phyloP scores from a whole-genome alignment of 208 protist genomes.

The Trypanosoma scelopori region DNA sequence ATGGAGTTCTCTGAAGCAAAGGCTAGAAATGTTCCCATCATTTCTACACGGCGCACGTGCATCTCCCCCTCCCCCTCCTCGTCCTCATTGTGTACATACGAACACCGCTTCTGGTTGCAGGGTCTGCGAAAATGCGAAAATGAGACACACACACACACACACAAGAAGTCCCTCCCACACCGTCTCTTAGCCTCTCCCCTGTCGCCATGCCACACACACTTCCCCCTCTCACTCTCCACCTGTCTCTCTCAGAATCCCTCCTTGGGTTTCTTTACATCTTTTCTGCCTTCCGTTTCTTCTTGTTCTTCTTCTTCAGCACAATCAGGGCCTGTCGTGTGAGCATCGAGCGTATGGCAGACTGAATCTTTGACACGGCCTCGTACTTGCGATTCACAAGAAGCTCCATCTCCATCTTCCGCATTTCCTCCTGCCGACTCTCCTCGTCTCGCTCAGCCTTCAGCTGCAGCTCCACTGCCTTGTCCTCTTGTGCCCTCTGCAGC shows the following conservation, averaged over 20 bases:
- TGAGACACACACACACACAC: not conserved
- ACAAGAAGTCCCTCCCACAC: not conserved
- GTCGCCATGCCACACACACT: too few species aligned
- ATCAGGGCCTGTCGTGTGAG: conserved; percentile 70
- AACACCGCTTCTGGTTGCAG: not conserved
- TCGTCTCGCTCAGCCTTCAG: conserved; percentile 54
- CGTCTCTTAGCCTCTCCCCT: not conserved
- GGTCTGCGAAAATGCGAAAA: not conserved
- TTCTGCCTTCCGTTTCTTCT: conserved; percentile 49
- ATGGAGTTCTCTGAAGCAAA: too few species aligned
- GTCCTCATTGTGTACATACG: conserved; percentile 11
- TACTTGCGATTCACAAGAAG: conserved; percentile 52
- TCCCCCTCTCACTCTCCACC: too few species aligned
- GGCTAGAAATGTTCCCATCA: not conserved
- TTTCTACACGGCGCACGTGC: not conserved
- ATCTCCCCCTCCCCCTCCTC: not conserved
- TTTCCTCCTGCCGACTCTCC: conserved; percentile 29
- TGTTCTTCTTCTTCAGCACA: conserved; percentile 81
- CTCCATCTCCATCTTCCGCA: conserved; percentile 36
- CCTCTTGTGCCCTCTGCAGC: conserved; percentile 54
- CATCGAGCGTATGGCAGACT: conserved; percentile 81
- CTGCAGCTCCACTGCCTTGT: conserved; percentile 46
- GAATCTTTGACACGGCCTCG: conserved; percentile 69
- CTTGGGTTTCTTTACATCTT: conserved; percentile 2
- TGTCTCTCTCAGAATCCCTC: not conserved